Evolutionary conservation across 768 basidiomycete species (phyloP).

Genomic region (Kwoniella bestiolae): DNA sequence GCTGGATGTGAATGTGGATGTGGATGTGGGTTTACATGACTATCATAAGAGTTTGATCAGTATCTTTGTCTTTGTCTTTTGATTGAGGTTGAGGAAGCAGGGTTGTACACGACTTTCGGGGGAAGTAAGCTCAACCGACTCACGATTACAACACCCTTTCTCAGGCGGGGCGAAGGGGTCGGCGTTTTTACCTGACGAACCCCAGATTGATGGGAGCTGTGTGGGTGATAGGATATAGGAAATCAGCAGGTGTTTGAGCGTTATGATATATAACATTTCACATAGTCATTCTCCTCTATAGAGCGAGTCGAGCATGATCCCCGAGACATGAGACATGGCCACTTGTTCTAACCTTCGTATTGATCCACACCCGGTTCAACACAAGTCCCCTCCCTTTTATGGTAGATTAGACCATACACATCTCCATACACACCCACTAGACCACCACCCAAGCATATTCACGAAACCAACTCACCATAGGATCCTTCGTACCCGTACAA

Average conservation of each 20-base stretch:
- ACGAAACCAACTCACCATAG: constrained; percentile 54
- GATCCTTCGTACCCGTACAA: constrained; percentile 88
- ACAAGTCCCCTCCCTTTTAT: too few relatives aligned
- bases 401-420: too few relatives aligned
- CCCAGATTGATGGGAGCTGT: constrained; percentile 95
- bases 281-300: too few relatives aligned
- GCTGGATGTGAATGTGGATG: too few relatives aligned
- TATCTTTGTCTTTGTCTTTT: too few relatives aligned
- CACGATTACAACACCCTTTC: constrained; percentile 58
- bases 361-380: too few relatives aligned
- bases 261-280: neutral
- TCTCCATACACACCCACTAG: neutral
- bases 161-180: constrained; percentile 86
- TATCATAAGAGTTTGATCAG: too few relatives aligned
- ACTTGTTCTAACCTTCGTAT: too few relatives aligned
- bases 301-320: too few relatives aligned
- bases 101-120: neutral
- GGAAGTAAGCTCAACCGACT: constrained; percentile 8
- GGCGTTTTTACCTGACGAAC: constrained; percentile 84
- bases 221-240: constrained; percentile 17
- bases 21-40: too few relatives aligned
- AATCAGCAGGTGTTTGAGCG: neutral
- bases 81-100: too few relatives aligned
- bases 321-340: too few relatives aligned
- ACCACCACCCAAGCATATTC: neutral